Conservation (phyloP, 1,284 basidiomycete species). For the Cutaneotrichosporon sp. region DNA sequence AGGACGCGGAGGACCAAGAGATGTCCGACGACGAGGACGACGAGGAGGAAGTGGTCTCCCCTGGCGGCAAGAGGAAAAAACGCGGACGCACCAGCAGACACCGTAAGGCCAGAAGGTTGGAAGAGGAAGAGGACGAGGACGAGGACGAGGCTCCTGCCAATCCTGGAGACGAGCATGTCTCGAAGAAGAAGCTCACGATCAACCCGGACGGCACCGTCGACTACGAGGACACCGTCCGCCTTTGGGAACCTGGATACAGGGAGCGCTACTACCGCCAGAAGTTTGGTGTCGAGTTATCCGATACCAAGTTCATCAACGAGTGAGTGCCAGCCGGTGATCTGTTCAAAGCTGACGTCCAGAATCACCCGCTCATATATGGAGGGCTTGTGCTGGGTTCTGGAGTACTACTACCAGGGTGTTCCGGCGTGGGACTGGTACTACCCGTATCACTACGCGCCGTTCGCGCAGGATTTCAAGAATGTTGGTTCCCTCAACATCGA, state of each 20-base stretch:
- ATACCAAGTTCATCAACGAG: slow-evolving; percentile 69
- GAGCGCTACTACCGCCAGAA: slow-evolving; percentile 94
- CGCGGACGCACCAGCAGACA: slow-evolving; percentile 51
- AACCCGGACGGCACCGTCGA: slow-evolving; percentile 62
- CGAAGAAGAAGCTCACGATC: slow-evolving; percentile 60
- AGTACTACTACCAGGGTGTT: slow-evolving; percentile 98
- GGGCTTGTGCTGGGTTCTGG: slow-evolving; percentile 92
- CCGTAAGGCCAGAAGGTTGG: slow-evolving; percentile 57
- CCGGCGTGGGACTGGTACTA: slow-evolving; percentile 99
- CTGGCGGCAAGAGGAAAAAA: slow-evolving; percentile 15
- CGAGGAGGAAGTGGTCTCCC: slow-evolving; percentile 28
- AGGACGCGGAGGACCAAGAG: slow-evolving; percentile 24
- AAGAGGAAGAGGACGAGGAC: slow-evolving; percentile 29
- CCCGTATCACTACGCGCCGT: slow-evolving; percentile 97
- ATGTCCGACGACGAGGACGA: slow-evolving; percentile 50
- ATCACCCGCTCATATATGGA: slow-evolving; percentile 82
- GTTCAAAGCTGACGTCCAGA: slow-evolving; percentile 49
- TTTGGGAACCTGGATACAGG: slow-evolving; percentile 92
- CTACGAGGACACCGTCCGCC: slow-evolving; percentile 87
- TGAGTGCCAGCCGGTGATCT: slow-evolving; percentile 48
- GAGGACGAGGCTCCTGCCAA: slow-evolving; percentile 39
- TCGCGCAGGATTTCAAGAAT: slow-evolving; percentile 89
- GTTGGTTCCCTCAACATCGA: slow-evolving; percentile 70
- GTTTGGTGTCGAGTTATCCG: slow-evolving; percentile 71
- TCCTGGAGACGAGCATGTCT: slow-evolving; percentile 50